Percentiles rank a stretch among this genome's conserved stretches.
Evolutionary conservation across 1,139 yeast genomes (phyloP).

Genomic region (Suhomyces choctaworum): DNA sequence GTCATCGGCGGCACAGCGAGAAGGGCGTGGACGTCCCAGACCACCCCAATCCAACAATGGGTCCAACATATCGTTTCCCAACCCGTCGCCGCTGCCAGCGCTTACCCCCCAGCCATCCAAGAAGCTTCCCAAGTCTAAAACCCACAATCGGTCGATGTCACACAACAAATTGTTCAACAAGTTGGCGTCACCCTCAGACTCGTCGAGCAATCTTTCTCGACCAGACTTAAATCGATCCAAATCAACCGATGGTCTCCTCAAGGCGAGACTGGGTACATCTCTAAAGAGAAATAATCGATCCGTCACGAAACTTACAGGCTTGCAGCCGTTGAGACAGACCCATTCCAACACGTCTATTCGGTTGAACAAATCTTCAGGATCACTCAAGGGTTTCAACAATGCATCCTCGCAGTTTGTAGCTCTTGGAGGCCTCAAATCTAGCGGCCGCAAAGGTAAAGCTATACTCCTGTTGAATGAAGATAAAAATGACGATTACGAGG

Average conservation of each 20-base stretch:
- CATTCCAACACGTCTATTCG: constrained; percentile 26
- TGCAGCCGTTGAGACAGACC: constrained; percentile 46
- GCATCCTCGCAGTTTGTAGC: constrained; percentile 16
- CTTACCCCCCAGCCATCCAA: constrained; percentile 2
- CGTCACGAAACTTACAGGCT: constrained; percentile 35
- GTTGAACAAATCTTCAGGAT: constrained; percentile 36
- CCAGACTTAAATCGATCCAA: constrained; percentile 44
- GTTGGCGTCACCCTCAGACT: constrained; percentile 19
- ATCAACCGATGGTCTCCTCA: constrained; percentile 43
- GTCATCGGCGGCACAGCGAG: constrained; percentile 6
- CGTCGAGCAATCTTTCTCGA: constrained; percentile 19
- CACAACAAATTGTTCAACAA: constrained; percentile 31
- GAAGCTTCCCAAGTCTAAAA: constrained; percentile 16
- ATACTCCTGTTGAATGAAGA: constrained; percentile 37
- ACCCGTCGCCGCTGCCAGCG: constrained; percentile 3
- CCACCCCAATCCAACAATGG: constrained; percentile 5
- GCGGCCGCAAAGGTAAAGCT: constrained; percentile 43
- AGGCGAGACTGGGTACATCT: constrained; percentile 22
- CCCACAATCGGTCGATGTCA: constrained; percentile 36
- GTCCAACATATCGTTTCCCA: constrained; percentile 2
- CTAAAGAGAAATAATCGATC: constrained; percentile 41
- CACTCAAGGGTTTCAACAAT: constrained; percentile 34
- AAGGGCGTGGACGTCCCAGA: constrained; percentile 11
- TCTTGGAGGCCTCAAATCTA: constrained; percentile 37
- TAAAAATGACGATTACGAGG: constrained; percentile 16